Percentiles rank a stretch among this genome's conserved stretches.
Conservation (phyloP, 495 filamentous ascomycete genomes). For the Glarea lozoyensis region DNA sequence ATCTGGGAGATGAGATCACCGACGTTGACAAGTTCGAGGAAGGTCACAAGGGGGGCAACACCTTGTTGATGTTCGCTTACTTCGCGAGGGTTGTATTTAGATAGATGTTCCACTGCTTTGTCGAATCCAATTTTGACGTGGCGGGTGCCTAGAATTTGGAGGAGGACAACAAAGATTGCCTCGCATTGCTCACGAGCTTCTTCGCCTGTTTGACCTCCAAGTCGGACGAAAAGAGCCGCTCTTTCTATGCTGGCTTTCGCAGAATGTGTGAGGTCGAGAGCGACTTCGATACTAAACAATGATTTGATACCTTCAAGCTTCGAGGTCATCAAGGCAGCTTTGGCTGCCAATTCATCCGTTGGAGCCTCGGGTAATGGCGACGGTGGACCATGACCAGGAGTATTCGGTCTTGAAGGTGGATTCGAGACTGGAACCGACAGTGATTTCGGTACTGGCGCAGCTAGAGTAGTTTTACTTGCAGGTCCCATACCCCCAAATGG, state of each 20-base stretch:
- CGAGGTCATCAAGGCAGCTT: constrained; percentile 92
- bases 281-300: constrained; percentile 93
- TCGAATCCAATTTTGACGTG: constrained; percentile 90
- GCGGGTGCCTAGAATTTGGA: constrained; percentile 73
- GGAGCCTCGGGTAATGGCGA: constrained; percentile 45
- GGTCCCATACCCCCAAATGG: constrained; percentile 19
- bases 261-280: constrained; percentile 75
- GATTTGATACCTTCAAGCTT: constrained; percentile 86
- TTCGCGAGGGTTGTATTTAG: constrained; percentile 83
- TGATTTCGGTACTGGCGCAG: constrained; percentile 15
- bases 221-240: constrained; percentile 66
- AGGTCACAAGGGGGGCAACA: constrained; percentile 88
- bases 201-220: constrained; percentile 69
- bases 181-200: constrained; percentile 88
- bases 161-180: constrained; percentile 73
- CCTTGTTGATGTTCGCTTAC: constrained; percentile 61
- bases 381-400: constrained; percentile 13
- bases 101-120: constrained; percentile 84
- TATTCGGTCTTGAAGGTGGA: constrained; percentile 37
- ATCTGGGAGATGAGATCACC: constrained; percentile 98
- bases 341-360: constrained; percentile 86
- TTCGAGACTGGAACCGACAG: constrained; percentile 25
- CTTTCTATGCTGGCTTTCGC: constrained; percentile 90
- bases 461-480: constrained; percentile 25
- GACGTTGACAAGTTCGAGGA: constrained; percentile 95